These are phyloP conservation scores for Thraustochytrium sp. DNA, from an alignment of 352 stramenopile genomes.

Conservation along the genomic window DNA sequence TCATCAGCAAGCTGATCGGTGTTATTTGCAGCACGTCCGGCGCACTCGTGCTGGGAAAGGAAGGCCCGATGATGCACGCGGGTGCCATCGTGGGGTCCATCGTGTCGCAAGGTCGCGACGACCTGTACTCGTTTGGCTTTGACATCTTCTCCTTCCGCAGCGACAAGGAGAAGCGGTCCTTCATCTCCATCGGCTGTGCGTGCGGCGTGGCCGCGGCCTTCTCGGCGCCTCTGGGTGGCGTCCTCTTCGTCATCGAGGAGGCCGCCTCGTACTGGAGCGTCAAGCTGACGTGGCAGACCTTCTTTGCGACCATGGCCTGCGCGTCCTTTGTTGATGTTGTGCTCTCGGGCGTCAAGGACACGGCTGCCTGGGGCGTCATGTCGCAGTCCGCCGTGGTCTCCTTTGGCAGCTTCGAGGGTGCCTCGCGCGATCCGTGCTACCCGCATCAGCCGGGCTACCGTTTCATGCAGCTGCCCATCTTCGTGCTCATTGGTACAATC, in stretches of 20 bases:
- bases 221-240: conserved; percentile 91
- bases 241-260: conserved; percentile 96
- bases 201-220: conserved; percentile 95
- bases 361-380: conserved; percentile 51
- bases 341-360: conserved; percentile 67
- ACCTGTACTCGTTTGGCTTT: conserved; percentile 72
- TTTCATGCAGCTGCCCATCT: conserved; percentile 89
- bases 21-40: conserved; percentile 73
- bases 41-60: conserved; percentile 70
- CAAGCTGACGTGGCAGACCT: conserved; percentile 93
- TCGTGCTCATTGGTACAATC: conserved; percentile 92
- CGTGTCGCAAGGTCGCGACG: conserved; percentile 80
- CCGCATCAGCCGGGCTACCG: conserved; percentile 55
- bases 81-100: conserved; percentile 85
- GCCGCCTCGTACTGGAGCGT: conserved; percentile 95
- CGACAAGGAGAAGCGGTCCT: conserved; percentile 91
- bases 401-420: conserved; percentile 69
- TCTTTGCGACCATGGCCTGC: conserved; percentile 91
- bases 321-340: conserved; percentile 76
- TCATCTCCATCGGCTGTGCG: conserved; percentile 92
- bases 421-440: conserved; percentile 5
- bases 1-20: conserved; percentile 88
- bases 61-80: conserved; percentile 57
- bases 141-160: conserved; percentile 87
- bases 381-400: conserved; percentile 61